These are phyloP conservation scores for Clathrospora elynae DNA, from an alignment of 2,329 filamentous ascomycete species.

Conservation along the genomic window DNA sequence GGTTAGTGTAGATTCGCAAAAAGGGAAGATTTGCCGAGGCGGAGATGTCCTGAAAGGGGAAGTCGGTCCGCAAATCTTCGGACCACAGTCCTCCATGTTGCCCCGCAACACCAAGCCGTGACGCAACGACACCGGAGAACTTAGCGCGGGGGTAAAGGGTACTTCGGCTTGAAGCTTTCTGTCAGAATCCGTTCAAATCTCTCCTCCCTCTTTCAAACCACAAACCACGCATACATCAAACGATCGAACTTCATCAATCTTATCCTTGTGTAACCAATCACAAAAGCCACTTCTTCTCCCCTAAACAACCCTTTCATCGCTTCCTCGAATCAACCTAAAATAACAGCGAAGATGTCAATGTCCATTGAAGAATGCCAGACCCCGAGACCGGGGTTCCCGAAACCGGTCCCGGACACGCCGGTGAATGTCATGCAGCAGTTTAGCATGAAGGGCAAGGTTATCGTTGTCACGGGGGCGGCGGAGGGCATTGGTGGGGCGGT, in stretches of 20 bases:
- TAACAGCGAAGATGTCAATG: constrained; percentile 41
- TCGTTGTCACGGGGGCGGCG: constrained; percentile 52
- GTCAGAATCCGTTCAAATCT: constrained; percentile 5
- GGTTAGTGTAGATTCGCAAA: too few relatives aligned
- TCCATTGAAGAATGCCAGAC: constrained; percentile 38
- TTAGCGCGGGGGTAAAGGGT: constrained; percentile 10
- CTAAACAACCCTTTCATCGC: not conserved
- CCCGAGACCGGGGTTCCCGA: constrained; percentile 33
- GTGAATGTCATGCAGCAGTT: constrained; percentile 41
- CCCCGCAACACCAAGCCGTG: constrained; percentile 31
- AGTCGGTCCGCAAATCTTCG: constrained; percentile 14
- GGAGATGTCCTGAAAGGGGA: constrained; percentile 5
- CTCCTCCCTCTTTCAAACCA: not conserved
- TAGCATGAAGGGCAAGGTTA: constrained; percentile 47
- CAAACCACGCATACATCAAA: too few relatives aligned
- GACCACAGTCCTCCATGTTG: constrained; percentile 26
- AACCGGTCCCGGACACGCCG: constrained; percentile 33
- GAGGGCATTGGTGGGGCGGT: constrained; percentile 62
- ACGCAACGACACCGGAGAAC: constrained; percentile 12
- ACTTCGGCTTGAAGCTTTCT: too few relatives aligned
- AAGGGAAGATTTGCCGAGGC: constrained; percentile 24
- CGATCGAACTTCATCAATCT: too few relatives aligned
- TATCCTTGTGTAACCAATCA: not conserved
- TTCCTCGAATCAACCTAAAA: not conserved
- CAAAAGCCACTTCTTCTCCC: not conserved